Evolutionary conservation across 768 basidiomycete genomes (phyloP).

Genomic region (Glaciozyma antarctica): DNA sequence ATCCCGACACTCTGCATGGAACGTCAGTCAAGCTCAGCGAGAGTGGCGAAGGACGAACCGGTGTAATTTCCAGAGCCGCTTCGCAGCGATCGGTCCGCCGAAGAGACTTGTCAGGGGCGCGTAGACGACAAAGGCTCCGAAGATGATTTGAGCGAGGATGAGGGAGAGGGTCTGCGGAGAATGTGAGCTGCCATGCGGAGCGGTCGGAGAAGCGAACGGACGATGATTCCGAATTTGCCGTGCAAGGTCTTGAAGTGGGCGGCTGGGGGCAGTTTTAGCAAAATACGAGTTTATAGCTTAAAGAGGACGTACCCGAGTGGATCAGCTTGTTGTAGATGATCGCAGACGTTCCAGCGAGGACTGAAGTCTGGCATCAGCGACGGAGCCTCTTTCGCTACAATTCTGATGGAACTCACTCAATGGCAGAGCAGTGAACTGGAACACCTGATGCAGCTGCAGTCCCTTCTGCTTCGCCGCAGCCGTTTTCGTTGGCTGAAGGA

Average conservation of each 20-base stretch:
- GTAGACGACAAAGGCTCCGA: slow-evolving; percentile 28
- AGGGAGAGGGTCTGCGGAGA: slow-evolving; percentile 17
- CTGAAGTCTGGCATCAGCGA: background rate
- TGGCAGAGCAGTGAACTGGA: slow-evolving; percentile 22
- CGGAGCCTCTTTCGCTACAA: background rate
- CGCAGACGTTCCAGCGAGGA: slow-evolving; percentile 18
- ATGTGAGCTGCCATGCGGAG: background rate
- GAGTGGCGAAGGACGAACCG: slow-evolving; percentile 10
- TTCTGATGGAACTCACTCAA: background rate
- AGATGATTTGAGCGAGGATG: slow-evolving; percentile 22
- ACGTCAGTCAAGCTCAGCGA: no score
- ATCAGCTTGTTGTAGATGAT: slow-evolving; percentile 33
- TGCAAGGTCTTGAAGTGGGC: slow-evolving; percentile 31
- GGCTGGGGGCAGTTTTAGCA: slow-evolving; percentile 7
- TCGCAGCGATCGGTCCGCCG: slow-evolving; percentile 20
- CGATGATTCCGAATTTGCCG: slow-evolving; percentile 21
- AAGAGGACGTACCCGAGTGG: slow-evolving; percentile 18
- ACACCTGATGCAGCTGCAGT: slow-evolving; percentile 23
- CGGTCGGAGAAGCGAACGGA: background rate
- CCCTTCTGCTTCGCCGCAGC: slow-evolving; percentile 19
- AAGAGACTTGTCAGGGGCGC: slow-evolving; percentile 18
- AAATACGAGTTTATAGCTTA: background rate
- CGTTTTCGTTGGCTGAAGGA: slow-evolving; percentile 29
- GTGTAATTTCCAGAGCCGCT: slow-evolving; percentile 31
- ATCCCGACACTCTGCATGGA: slow-evolving; percentile 2